phyloP scores from a whole-genome alignment of 2,329 filamentous ascomycete species.

The Cercospora nicotianae region DNA sequence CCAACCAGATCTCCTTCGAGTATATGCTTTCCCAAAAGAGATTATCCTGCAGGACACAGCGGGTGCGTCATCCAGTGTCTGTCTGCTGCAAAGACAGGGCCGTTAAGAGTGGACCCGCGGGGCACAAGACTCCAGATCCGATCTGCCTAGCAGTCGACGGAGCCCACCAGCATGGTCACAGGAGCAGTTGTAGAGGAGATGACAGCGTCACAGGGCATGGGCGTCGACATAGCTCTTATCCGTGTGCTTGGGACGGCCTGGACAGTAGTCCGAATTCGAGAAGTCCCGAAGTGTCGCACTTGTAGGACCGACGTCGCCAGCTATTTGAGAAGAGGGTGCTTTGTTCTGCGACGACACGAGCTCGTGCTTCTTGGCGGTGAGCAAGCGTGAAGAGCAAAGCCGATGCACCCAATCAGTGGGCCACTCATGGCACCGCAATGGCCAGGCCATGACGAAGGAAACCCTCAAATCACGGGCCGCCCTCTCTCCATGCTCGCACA shows the following conservation, averaged over 20 bases:
- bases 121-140: neutral
- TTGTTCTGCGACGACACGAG: neutral
- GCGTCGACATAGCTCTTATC: constrained; percentile 2
- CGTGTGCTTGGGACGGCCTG: neutral
- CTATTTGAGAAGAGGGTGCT: neutral
- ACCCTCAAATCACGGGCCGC: neutral
- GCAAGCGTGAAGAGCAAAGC: neutral
- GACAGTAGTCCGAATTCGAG: neutral
- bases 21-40: neutral
- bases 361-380: neutral
- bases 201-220: neutral
- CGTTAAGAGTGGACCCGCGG: neutral
- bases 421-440: neutral
- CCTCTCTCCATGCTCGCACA: neutral
- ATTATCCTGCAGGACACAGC: neutral
- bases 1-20: neutral
- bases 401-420: neutral
- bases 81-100: neutral
- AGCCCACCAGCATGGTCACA: neutral
- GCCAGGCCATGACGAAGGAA: neutral
- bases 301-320: constrained; percentile 3
- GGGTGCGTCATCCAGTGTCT: neutral
- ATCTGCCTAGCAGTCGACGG: neutral
- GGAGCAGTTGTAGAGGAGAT: neutral
- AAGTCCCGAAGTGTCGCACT: neutral